A percentile compares a stretch with the other conserved stretches of the same genome.
These are phyloP conservation scores for Westerdykella ornata DNA, from an alignment of 2,329 filamentous ascomycete genomes.

Conservation along the genomic window DNA sequence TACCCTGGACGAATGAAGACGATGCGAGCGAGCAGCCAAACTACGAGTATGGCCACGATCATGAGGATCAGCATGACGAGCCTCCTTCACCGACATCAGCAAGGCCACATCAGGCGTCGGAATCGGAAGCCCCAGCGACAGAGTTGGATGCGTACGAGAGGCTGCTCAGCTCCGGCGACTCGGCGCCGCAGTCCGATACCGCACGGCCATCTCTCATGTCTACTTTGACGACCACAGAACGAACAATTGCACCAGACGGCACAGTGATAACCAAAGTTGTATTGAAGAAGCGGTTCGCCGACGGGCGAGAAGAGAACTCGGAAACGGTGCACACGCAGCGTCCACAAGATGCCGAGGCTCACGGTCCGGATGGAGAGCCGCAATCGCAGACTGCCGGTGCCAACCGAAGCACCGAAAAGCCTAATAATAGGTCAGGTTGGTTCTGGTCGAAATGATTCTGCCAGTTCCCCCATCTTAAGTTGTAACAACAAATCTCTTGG, in stretches of 20 bases:
- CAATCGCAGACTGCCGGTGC: neutral
- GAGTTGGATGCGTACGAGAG: constrained; percentile 52
- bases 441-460: constrained; percentile 3
- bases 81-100: constrained; percentile 22
- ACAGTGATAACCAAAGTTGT: constrained; percentile 52
- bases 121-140: constrained; percentile 23
- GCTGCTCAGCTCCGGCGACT: constrained; percentile 34
- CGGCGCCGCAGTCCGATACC: constrained; percentile 9
- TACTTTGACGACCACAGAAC: constrained; percentile 52
- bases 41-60: constrained; percentile 30
- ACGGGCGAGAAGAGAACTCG: constrained; percentile 54
- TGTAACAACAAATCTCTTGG: constrained; percentile 10
- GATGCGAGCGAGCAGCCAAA: constrained; percentile 23
- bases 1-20: constrained; percentile 13
- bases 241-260: constrained; percentile 50
- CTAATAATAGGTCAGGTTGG: constrained; percentile 1
- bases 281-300: constrained; percentile 53
- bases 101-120: neutral
- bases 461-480: neutral
- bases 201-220: constrained; percentile 43
- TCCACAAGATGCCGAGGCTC: constrained; percentile 15
- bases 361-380: neutral
- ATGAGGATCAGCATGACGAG: constrained; percentile 32
- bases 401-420: neutral
- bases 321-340: constrained; percentile 47